Conservation (phyloP, 2,329 filamentous ascomycete species). For the Cladosporium sp. region DNA sequence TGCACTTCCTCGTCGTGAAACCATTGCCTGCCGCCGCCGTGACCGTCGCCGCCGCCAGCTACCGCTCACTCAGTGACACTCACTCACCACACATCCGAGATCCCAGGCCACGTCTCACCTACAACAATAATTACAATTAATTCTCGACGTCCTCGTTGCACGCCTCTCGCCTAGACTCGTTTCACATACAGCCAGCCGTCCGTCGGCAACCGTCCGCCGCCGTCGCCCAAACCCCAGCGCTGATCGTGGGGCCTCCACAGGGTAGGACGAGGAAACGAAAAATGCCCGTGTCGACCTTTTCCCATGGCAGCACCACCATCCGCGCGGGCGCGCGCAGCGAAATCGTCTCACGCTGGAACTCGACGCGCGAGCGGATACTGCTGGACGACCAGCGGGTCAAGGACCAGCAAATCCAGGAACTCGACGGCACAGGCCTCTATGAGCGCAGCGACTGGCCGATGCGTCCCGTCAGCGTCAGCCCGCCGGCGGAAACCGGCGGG, state of each 20-base stretch:
- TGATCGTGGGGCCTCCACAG: conserved; percentile 8
- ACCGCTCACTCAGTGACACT: not conserved
- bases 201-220: conserved; percentile 3
- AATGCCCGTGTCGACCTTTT: conserved; percentile 35
- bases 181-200: conserved; percentile 7
- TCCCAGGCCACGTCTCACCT: not conserved
- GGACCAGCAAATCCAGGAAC: conserved; percentile 30
- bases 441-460: conserved; percentile 34
- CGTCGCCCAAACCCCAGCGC: conserved; percentile 14
- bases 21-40: not conserved
- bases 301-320: conserved; percentile 24
- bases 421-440: conserved; percentile 33
- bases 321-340: conserved; percentile 19
- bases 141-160: not conserved
- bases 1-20: conserved; percentile 2
- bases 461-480: conserved; percentile 20
- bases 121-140: not conserved
- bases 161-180: conserved; percentile 4
- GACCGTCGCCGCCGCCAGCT: not conserved
- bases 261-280: not conserved
- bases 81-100: not conserved
- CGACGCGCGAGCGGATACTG: conserved; percentile 29
- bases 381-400: conserved; percentile 31
- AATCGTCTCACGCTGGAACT: conserved; percentile 31
- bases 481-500: conserved; percentile 12